These are phyloP conservation scores for Viridothelium virens DNA, from an alignment of 495 filamentous ascomycete genomes.

Conservation along the genomic window DNA sequence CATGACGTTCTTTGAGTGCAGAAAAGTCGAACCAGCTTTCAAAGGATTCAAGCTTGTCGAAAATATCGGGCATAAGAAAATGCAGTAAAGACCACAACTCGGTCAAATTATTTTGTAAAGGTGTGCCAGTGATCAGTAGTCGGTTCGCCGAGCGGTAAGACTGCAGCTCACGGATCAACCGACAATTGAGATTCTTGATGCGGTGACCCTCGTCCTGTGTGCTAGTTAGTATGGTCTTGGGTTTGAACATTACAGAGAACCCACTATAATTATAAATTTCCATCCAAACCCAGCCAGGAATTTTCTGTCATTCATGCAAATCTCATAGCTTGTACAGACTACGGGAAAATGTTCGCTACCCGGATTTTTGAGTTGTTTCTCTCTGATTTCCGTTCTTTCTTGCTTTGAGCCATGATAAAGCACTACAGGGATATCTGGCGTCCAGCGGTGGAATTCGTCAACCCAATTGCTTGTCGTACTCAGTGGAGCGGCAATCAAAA, in stretches of 20 bases:
- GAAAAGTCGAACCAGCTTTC: conserved; percentile 96
- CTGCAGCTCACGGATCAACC: conserved; percentile 78
- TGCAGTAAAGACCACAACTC: conserved; percentile 94
- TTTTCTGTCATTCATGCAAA: conserved; percentile 83
- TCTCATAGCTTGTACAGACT: conserved; percentile 89
- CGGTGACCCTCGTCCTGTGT: conserved; percentile 85
- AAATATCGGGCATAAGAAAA: conserved; percentile 86
- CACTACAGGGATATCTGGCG: conserved; percentile 73
- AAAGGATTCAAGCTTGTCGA: conserved; percentile 80
- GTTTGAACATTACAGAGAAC: conserved; percentile 23
- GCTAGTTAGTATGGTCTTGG: not conserved
- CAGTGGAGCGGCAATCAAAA: conserved; percentile 80
- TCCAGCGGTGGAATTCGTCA: conserved; percentile 88
- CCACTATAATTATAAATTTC: conserved; percentile 92
- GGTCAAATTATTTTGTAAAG: conserved; percentile 88
- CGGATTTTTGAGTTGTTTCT: conserved; percentile 53
- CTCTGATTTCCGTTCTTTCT: conserved; percentile 63
- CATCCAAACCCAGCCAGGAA: conserved; percentile 73
- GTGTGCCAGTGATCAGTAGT: conserved; percentile 89
- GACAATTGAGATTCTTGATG: conserved; percentile 93
- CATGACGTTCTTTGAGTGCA: conserved; percentile 65
- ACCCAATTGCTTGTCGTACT: conserved; percentile 95
- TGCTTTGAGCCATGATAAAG: conserved; percentile 80
- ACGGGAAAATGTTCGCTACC: conserved; percentile 70
- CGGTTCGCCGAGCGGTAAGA: conserved; percentile 82